Conservation (phyloP, 2,329 filamentous ascomycete genomes). For the Chalaropsis thielavioides region DNA sequence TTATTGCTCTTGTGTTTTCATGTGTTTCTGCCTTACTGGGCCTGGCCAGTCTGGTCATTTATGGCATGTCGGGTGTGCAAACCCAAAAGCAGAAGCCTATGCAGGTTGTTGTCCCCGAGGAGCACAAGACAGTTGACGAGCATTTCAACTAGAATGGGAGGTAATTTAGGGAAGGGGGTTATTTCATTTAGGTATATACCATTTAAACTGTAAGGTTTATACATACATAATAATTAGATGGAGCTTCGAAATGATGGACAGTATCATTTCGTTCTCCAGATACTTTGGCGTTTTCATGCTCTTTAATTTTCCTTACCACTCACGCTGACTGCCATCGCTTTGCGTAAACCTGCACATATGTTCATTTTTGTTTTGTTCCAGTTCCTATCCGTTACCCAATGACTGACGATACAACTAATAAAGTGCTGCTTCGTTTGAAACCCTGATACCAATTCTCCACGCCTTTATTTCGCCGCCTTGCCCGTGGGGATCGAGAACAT, state of each 20-base stretch:
- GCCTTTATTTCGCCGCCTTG: conserved; percentile 30
- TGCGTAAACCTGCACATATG: not conserved
- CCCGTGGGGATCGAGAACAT: conserved; percentile 46
- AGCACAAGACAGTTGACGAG: not conserved
- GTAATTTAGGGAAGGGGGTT: not conserved
- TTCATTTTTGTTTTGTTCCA: conserved; percentile 4
- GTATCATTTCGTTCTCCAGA: not conserved
- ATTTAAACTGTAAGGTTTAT: not conserved
- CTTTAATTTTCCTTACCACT: not conserved
- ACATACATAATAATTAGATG: not conserved
- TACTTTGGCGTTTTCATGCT: not conserved
- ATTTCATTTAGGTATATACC: not conserved
- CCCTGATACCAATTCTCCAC: not conserved
- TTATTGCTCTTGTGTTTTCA: conserved; percentile 62
- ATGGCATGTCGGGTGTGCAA: conserved; percentile 12
- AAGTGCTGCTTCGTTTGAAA: not conserved
- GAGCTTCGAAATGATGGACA: too few species aligned
- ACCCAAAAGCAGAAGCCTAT: not conserved
- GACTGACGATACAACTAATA: not conserved
- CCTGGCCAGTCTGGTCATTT: conserved; percentile 26
- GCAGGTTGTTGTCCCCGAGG: conserved; percentile 3
- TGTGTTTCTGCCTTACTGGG: conserved; percentile 54
- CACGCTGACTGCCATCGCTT: not conserved
- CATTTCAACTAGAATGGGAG: not conserved
- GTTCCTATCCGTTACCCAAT: not conserved